These are phyloP conservation scores for Oligophagozyma castellii DNA, from an alignment of 1,139 yeast species.

Conservation along the genomic window DNA sequence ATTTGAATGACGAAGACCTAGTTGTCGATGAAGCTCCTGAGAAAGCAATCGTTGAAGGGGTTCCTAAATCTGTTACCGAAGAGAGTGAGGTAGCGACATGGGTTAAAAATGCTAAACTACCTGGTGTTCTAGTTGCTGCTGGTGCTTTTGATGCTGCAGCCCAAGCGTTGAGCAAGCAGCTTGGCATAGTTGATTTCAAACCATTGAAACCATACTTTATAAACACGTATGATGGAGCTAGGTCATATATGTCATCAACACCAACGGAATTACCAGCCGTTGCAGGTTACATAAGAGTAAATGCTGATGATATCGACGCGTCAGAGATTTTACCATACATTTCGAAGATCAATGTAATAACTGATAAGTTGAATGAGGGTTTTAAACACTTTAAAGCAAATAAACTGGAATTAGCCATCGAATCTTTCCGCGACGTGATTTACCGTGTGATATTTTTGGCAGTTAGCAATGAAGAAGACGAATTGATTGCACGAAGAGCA, in stretches of 20 bases:
- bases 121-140: constrained; percentile 90
- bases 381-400: constrained; percentile 75
- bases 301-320: constrained; percentile 43
- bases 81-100: constrained; percentile 58
- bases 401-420: constrained; percentile 69
- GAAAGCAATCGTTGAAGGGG: constrained; percentile 30
- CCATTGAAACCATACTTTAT: constrained; percentile 75
- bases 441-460: constrained; percentile 62
- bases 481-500: constrained; percentile 58
- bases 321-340: constrained; percentile 47
- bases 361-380: constrained; percentile 54
- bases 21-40: constrained; percentile 50
- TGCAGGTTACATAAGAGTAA: constrained; percentile 52
- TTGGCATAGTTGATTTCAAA: constrained; percentile 74
- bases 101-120: constrained; percentile 80
- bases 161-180: constrained; percentile 75
- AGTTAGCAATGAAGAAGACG: constrained; percentile 64
- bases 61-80: constrained; percentile 15
- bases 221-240: constrained; percentile 71
- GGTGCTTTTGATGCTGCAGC: constrained; percentile 97
- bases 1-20: constrained; percentile 44
- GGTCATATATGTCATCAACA: constrained; percentile 60
- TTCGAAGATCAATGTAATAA: constrained; percentile 64
- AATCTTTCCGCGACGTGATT: constrained; percentile 62
- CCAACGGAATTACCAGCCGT: constrained; percentile 60